Evolutionary conservation across 768 basidiomycete species (phyloP), one percentile per base, ranked within the genome.

Genomic region (Lentinula raphanica): DNA sequence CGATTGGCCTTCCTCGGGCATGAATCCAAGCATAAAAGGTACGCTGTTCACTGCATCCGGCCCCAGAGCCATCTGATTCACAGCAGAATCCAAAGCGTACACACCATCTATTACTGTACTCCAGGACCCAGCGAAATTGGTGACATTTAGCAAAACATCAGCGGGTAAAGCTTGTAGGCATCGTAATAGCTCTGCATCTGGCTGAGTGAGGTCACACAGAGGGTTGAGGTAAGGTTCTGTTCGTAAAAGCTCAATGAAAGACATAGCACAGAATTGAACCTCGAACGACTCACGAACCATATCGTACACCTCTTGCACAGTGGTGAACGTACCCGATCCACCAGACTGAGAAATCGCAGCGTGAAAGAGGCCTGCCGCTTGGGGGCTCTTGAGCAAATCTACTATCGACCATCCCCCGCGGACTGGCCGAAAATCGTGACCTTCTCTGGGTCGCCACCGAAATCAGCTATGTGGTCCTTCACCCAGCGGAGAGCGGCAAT

Each of bases 401-500:
- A 69, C 62, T 0, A 76, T 71, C 0, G 72, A 68, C 21, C 65
- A 71, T 25, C 74, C 79, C 31, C 79, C 78, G 77, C 77, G n/a
- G 74, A 75, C 63, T 81, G 76, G 0, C 79, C 79, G 32, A 73
- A 70, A 42, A 80, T 72, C 8, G 74, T 77, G 53, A 81, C 74
- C 4, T 72, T 69, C n/a, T 68, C 62, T 7, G 72, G 71, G 60
- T 80, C 79, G 0, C 79, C 79, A 13, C 80, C 79, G 57, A 80
- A 81, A 28, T 69, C 68, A 0, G 66, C 64, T 49, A 80, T 79
- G 58, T 80, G 69, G 31, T 73, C 69, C 29, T 73, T 69, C 3
- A 80, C 73, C 79, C 78, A 79, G 21, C 75, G 66, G 3, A 80
- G 67, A 7, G 78, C 77, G 4, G 65, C 59, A 21, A 73, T 59